Evolutionary conservation across 257 asterid species (phyloP), one percentile per base, ranked within the genome.

Genomic region (Jasminum sambac): DNA sequence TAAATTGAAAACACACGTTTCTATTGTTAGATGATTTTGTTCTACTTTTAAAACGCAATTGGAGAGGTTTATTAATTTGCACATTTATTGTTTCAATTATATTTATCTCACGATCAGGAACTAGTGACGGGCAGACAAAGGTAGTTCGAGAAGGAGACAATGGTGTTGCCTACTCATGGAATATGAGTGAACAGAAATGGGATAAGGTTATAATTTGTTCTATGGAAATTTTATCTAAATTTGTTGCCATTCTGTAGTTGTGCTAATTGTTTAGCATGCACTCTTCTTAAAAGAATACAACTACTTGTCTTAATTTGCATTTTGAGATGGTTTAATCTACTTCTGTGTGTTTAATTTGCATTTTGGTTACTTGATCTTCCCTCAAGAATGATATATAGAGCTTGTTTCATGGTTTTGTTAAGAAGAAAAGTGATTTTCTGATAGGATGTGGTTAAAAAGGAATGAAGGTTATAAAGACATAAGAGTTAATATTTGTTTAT

Each of bases 81-180:
- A 39, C 74, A 61, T 73, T 24, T 71, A 43, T 68, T 66, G 60
- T 79, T 75, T 21, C 63, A 64, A 61, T 64, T 66, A 64, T 80
- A 64, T 55, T 64, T 66, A 64, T 80, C 55, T 64, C 70, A 63
- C 84, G 77, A 58, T 72, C 85, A 95, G 99, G 99, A 72, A 88
- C 87, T 74, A 87, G 82, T 74, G 96, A 95, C 70, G 99, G 99
- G 70, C 98, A 95, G 85, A 95, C 99, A 59, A 89, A 85, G 84
- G 77, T 95, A 48, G 88, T 95, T 62, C 89, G 98, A 38, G 99
- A 91, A 84, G 99, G 99, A 72, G 99, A 95, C 80, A 91, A 91
- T 63, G 98, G 99, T 16, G 93, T 95, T 82, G 99, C 99, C 62
- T 91, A 95, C 82, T 80, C 96, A 60, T 95, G 99, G 99, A 89